Percentiles rank a stretch among this genome's conserved stretches.
Evolutionary conservation across 2,329 filamentous ascomycete species (phyloP).

Genomic region (Passalora sequoiae): DNA sequence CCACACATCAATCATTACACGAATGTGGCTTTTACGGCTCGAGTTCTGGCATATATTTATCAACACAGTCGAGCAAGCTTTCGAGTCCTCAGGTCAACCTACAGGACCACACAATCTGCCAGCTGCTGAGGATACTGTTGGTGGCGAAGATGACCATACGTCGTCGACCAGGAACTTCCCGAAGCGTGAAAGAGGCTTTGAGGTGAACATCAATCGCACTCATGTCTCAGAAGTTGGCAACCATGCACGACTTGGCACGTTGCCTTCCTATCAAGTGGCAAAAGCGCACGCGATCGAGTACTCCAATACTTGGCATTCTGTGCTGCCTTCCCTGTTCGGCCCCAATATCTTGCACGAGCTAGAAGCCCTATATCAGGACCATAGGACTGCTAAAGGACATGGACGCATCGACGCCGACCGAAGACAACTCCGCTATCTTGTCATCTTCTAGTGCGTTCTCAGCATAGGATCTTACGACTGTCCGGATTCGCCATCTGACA

Average conservation of each 20-base stretch:
- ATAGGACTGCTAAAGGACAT: constrained; percentile 27
- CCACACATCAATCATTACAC: constrained; percentile 17
- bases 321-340: constrained; percentile 51
- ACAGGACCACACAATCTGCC: constrained; percentile 10
- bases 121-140: constrained; percentile 21
- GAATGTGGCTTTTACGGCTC: constrained; percentile 45
- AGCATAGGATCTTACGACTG: constrained; percentile 38
- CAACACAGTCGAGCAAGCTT: constrained; percentile 51
- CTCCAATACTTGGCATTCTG: constrained; percentile 50
- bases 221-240: constrained; percentile 16
- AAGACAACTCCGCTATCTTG: constrained; percentile 29
- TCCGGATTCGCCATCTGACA: constrained; percentile 9
- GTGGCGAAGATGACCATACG: constrained; percentile 21
- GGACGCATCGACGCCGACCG: constrained; percentile 18
- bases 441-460: constrained; percentile 50
- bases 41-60: constrained; percentile 51
- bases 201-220: constrained; percentile 15
- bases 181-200: constrained; percentile 15
- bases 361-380: constrained; percentile 39
- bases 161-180: constrained; percentile 19
- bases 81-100: constrained; percentile 33
- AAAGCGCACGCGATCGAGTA: constrained; percentile 46
- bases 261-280: constrained; percentile 32
- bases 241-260: constrained; percentile 19
- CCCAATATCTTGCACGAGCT: constrained; percentile 46